phyloP scores from a whole-genome alignment of 495 filamentous ascomycete genomes.

The Oidiodendron maius region DNA sequence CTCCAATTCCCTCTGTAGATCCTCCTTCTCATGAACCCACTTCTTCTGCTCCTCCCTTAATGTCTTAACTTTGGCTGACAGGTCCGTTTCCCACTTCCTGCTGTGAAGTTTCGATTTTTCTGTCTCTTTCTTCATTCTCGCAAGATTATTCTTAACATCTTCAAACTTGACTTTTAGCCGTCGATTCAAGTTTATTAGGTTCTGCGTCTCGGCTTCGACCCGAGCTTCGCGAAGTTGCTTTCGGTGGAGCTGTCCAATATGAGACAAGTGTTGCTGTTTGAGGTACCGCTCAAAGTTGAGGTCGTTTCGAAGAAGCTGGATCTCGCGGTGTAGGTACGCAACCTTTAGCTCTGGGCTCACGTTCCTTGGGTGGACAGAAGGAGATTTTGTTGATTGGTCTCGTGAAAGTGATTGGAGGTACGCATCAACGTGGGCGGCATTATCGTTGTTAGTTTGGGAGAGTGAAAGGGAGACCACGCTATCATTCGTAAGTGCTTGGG shows the following conservation, averaged over 20 bases:
- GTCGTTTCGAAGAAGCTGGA: conserved; percentile 63
- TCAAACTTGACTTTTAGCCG: conserved; percentile 60
- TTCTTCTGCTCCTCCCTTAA: conserved; percentile 64
- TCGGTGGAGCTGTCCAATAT: conserved; percentile 65
- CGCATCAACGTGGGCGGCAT: conserved; percentile 23
- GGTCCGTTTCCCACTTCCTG: conserved; percentile 65
- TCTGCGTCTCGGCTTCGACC: conserved; percentile 69
- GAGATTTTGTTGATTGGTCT: conserved; percentile 28
- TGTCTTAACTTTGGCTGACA: conserved; percentile 50
- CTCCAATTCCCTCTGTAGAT: conserved; percentile 47
- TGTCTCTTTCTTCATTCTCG: conserved; percentile 58
- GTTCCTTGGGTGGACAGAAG: conserved; percentile 28
- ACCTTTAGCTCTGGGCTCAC: conserved; percentile 32
- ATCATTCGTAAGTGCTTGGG: conserved; percentile 42
- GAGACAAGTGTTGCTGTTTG: conserved; percentile 67
- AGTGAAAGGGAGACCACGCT: conserved; percentile 41
- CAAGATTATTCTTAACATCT: conserved; percentile 57
- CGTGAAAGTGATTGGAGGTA: conserved; percentile 32
- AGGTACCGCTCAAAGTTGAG: conserved; percentile 72
- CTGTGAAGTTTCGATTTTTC: conserved; percentile 55
- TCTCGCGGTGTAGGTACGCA: conserved; percentile 56
- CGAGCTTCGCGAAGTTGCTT: conserved; percentile 63
- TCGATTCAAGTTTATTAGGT: conserved; percentile 65
- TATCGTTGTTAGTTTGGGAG: conserved; percentile 27
- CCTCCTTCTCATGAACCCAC: conserved; percentile 48